Percentiles rank a stretch among this genome's conserved stretches.
Evolutionary conservation across 495 filamentous ascomycete genomes (phyloP).

Genomic region (Pseudomonodictys pantanalensis): DNA sequence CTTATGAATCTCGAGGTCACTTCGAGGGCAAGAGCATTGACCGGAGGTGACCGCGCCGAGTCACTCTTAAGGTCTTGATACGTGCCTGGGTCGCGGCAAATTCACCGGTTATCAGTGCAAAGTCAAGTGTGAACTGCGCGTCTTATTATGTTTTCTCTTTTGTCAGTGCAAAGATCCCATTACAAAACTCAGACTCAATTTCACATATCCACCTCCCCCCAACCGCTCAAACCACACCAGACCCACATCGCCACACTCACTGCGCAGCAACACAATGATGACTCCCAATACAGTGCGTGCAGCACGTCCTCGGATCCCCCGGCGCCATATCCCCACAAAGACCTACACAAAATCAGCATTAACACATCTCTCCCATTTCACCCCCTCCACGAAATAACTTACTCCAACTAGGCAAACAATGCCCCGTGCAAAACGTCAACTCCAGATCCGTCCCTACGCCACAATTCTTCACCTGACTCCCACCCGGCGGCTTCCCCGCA

Average conservation of each 20-base stretch:
- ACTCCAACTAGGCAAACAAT: conserved; percentile 22
- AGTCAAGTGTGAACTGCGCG: no score
- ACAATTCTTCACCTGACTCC: conserved; percentile 37
- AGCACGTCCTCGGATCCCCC: conserved; percentile 3
- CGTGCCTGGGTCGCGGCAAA: no score
- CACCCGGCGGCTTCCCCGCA: conserved; percentile 47
- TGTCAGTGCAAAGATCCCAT: not conserved
- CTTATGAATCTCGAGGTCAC: not conserved
- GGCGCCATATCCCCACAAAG: conserved; percentile 12
- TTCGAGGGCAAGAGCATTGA: no score
- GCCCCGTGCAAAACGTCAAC: conserved; percentile 7
- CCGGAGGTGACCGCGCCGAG: no score
- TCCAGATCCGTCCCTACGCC: conserved; percentile 1
- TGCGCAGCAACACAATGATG: conserved; percentile 18
- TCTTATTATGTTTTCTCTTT: not conserved
- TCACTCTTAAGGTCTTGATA: no score
- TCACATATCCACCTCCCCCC: not conserved
- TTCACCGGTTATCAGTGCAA: no score
- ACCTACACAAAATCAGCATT: conserved; percentile 2
- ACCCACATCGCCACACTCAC: not conserved
- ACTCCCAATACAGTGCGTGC: conserved; percentile 22
- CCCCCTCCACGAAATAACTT: not conserved
- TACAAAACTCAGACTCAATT: not conserved
- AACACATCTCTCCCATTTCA: not conserved
- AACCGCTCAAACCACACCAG: not conserved